Evolutionary conservation across 2,329 filamentous ascomycete genomes (phyloP).

Genomic region (Cordyceps javanica): DNA sequence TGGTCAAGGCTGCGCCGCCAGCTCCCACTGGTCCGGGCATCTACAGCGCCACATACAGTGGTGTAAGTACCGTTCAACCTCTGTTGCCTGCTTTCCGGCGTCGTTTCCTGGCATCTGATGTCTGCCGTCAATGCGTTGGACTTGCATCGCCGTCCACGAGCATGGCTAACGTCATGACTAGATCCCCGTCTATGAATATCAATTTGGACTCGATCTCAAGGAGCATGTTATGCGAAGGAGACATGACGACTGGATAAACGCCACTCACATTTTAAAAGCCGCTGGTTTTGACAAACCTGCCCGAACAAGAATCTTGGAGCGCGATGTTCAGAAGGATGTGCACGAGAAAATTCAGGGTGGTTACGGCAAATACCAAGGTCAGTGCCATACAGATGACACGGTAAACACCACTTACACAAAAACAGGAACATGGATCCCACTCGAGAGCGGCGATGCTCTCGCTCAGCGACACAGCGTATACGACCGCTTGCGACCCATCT

Average conservation of each 20-base stretch:
- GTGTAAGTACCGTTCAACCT: conserved; percentile 43
- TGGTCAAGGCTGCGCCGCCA: conserved; percentile 40
- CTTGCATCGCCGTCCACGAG: not conserved
- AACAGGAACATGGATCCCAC: conserved; percentile 88
- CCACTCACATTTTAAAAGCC: conserved; percentile 96
- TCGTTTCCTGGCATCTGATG: not conserved
- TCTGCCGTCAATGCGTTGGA: not conserved
- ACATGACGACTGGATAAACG: conserved; percentile 96
- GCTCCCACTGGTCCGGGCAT: conserved; percentile 40
- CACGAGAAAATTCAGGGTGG: conserved; percentile 98
- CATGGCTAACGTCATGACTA: conserved; percentile 30
- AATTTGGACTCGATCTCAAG: conserved; percentile 70
- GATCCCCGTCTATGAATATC: conserved; percentile 93
- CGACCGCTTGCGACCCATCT: conserved; percentile 77
- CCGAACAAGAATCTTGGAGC: conserved; percentile 86
- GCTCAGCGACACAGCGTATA: conserved; percentile 83
- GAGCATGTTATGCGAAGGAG: conserved; percentile 94
- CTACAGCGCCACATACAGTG: conserved; percentile 64
- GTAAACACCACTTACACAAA: not conserved
- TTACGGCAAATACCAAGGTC: conserved; percentile 97
- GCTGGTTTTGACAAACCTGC: conserved; percentile 97
- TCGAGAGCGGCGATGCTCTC: conserved; percentile 71
- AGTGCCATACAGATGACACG: conserved; percentile 13
- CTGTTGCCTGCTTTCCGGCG: not conserved
- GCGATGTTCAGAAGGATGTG: conserved; percentile 91